Percentiles rank a stretch among this genome's conserved stretches.
These are phyloP conservation scores for Fusarium sp. DNA, from an alignment of 2,329 filamentous ascomycete genomes.

Conservation along the genomic window DNA sequence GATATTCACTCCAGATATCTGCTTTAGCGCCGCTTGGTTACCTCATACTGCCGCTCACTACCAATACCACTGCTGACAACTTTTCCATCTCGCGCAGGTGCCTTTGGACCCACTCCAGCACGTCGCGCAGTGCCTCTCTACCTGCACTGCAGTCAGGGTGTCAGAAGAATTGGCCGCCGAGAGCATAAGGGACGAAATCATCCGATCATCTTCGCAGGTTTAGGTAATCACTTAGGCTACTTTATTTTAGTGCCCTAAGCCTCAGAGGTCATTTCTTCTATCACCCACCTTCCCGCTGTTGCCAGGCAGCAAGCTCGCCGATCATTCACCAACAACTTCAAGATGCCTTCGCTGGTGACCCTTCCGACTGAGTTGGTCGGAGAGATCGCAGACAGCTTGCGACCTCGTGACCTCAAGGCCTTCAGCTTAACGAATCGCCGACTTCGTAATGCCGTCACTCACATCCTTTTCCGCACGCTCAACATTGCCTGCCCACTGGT, in stretches of 20 bases:
- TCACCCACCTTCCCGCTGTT: no score
- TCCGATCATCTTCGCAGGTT: no score
- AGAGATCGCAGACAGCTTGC: neutral
- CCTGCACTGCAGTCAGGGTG: no score
- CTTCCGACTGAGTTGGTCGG: neutral
- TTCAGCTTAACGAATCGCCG: neutral
- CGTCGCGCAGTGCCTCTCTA: neutral
- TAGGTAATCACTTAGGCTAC: no score
- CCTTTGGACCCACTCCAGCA: neutral
- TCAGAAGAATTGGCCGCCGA: no score
- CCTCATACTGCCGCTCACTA: no score
- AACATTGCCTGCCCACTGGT: neutral
- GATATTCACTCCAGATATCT: rapidly evolving
- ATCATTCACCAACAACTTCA: neutral
- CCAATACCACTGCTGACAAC: no score
- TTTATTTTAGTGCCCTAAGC: no score
- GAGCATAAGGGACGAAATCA: no score
- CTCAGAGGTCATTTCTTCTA: no score
- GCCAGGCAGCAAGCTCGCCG: neutral
- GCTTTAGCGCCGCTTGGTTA: no score
- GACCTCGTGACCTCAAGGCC: neutral
- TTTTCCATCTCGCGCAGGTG: no score
- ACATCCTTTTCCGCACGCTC: neutral
- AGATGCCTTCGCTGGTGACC: neutral
- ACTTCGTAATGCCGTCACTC: neutral